phyloP scores from a whole-genome alignment of 331 rosid genomes.

The Malus hybrid region DNA sequence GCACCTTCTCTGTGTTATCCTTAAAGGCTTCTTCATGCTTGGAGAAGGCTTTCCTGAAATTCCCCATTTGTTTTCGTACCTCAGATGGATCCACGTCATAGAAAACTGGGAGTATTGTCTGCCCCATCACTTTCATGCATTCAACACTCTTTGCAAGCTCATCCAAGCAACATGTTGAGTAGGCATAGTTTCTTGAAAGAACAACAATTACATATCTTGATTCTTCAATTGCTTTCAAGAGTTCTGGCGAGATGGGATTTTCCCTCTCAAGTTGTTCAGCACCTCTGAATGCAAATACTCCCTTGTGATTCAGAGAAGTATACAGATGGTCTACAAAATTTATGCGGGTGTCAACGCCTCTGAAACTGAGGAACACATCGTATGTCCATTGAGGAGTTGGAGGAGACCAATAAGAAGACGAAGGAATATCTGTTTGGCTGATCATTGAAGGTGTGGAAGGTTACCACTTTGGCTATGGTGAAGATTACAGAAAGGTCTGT shows the following conservation, averaged over 20 bases:
- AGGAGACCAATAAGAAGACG: background rate
- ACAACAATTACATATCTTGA: conserved; percentile 8
- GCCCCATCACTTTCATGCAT: background rate
- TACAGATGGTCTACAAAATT: background rate
- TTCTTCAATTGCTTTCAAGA: conserved; percentile 1
- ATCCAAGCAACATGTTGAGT: background rate
- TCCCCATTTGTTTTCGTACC: background rate
- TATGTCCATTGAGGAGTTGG: background rate
- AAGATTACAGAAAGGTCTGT: background rate
- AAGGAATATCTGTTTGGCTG: background rate
- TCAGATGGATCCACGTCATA: conserved; percentile 12
- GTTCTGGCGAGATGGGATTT: background rate
- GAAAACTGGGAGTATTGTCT: conserved; percentile 6
- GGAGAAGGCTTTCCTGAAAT: background rate
- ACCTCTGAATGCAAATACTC: background rate
- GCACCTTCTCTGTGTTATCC: background rate
- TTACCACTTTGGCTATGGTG: background rate
- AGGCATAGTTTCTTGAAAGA: conserved; percentile 2
- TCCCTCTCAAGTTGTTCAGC: background rate
- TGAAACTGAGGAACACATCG: conserved; percentile 18
- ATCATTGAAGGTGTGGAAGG: background rate
- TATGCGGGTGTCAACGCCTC: background rate
- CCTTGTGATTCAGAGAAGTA: background rate
- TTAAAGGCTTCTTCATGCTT: background rate
- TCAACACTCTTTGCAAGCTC: background rate